These are phyloP conservation scores for Peniophora sp. DNA, from an alignment of 1,284 basidiomycete genomes.

Conservation along the genomic window DNA sequence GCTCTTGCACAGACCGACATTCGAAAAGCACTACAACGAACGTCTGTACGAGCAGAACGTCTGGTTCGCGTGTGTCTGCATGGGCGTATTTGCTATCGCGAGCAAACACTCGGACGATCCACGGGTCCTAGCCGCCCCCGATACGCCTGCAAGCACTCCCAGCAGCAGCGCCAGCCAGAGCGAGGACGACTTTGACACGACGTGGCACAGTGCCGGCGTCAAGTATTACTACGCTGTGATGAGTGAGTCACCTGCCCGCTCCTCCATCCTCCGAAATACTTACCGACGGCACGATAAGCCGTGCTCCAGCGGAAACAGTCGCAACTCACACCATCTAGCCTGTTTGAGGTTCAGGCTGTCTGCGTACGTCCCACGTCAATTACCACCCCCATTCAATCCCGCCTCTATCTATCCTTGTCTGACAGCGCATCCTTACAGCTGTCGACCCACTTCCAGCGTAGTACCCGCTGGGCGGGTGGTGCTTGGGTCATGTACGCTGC, in stretches of 20 bases:
- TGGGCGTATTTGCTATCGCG: conserved; percentile 43
- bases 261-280: not conserved
- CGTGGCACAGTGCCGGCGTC: conserved; percentile 12
- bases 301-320: conserved; percentile 13
- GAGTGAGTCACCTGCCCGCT: conserved; percentile 3
- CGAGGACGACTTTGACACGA: conserved; percentile 19
- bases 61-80: conserved; percentile 40
- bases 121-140: conserved; percentile 33
- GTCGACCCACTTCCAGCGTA: conserved; percentile 8
- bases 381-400: conserved; percentile 12
- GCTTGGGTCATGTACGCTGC: conserved; percentile 37
- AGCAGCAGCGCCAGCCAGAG: too few species aligned
- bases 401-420: too few species aligned
- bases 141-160: too few species aligned
- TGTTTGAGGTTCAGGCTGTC: conserved; percentile 22
- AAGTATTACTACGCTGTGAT: conserved; percentile 10
- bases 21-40: conserved; percentile 34
- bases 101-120: conserved; percentile 39
- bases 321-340: conserved; percentile 19
- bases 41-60: conserved; percentile 32
- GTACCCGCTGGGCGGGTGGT: conserved; percentile 12
- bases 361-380: conserved; percentile 15
- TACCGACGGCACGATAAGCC: conserved; percentile 9
- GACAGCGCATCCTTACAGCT: conserved; percentile 16
- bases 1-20: conserved; percentile 41